phyloP scores from a whole-genome alignment of 106 monocot species.

The Dioscorea alata region DNA sequence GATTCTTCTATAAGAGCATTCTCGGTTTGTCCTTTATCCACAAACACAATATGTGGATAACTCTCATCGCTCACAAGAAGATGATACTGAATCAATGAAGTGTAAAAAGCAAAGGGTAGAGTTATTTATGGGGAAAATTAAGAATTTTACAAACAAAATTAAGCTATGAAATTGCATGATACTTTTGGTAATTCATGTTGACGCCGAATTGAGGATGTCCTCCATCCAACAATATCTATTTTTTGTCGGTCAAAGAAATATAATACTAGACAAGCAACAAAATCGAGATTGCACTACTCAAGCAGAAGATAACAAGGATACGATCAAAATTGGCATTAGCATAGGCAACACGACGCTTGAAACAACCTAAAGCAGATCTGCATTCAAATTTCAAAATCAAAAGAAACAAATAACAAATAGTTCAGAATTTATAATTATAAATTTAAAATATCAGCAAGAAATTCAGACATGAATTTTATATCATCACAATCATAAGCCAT shows the following conservation, averaged over 20 bases:
- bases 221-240: conserved; percentile 79
- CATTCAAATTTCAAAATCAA: conserved; percentile 1
- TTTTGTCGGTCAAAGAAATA: conserved; percentile 17
- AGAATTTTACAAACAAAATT: too few relatives aligned
- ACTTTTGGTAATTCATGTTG: conserved; percentile 70
- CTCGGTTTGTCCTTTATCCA: conserved; percentile 38
- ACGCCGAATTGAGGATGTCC: conserved; percentile 73
- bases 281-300: not conserved
- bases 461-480: conserved; percentile 51
- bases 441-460: not conserved
- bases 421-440: too few relatives aligned
- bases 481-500: conserved; percentile 67
- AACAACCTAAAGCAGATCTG: conserved; percentile 67
- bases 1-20: conserved; percentile 13
- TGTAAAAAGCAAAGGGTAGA: not conserved
- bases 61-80: conserved; percentile 35
- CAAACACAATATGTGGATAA: conserved; percentile 60
- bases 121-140: too few relatives aligned
- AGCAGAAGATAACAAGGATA: conserved; percentile 29
- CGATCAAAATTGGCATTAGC: conserved; percentile 77
- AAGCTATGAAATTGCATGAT: conserved; percentile 1
- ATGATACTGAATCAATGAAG: conserved; percentile 6
- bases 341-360: conserved; percentile 66
- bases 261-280: not conserved
- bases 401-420: too few relatives aligned